A percentile compares a stretch with the other conserved stretches of the same genome.
Conservation (phyloP, 192 early-diverging fungal species). For the Backusella morwellensis region DNA sequence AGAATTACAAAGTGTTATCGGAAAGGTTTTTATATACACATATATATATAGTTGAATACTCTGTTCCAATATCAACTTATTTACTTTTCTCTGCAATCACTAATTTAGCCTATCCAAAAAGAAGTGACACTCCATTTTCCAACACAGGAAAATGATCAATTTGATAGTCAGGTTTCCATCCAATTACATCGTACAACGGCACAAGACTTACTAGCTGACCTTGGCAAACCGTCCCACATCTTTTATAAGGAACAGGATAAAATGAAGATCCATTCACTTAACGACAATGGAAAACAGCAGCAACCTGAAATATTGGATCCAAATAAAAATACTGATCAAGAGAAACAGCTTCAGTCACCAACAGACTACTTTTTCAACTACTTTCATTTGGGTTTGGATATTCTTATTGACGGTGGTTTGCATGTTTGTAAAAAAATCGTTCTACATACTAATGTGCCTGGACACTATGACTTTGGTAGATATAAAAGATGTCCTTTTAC, state of each 20-base stretch:
- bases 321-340: neutral
- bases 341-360: constrained; percentile 22
- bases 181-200: constrained; percentile 54
- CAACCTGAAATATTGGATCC: neutral
- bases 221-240: constrained; percentile 58
- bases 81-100: neutral
- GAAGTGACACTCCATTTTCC: constrained; percentile 42
- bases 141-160: constrained; percentile 2
- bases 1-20: constrained; percentile 48
- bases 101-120: neutral
- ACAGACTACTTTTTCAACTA: constrained; percentile 78
- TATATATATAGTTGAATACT: neutral
- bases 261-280: constrained; percentile 64
- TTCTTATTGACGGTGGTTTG: constrained; percentile 61
- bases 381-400: constrained; percentile 68
- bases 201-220: constrained; percentile 69
- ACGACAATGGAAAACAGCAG: constrained; percentile 12
- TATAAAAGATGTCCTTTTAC: constrained; percentile 56
- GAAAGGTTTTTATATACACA: constrained; percentile 34
- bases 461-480: constrained; percentile 66
- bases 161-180: constrained; percentile 33
- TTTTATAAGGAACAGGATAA: constrained; percentile 70
- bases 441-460: constrained; percentile 66
- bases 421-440: constrained; percentile 72
- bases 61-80: neutral